A percentile compares a stretch with the other conserved stretches of the same genome.
phyloP scores from a whole-genome alignment of 2,329 filamentous ascomycete species.

The Aspergillus ochraceoroseus region DNA sequence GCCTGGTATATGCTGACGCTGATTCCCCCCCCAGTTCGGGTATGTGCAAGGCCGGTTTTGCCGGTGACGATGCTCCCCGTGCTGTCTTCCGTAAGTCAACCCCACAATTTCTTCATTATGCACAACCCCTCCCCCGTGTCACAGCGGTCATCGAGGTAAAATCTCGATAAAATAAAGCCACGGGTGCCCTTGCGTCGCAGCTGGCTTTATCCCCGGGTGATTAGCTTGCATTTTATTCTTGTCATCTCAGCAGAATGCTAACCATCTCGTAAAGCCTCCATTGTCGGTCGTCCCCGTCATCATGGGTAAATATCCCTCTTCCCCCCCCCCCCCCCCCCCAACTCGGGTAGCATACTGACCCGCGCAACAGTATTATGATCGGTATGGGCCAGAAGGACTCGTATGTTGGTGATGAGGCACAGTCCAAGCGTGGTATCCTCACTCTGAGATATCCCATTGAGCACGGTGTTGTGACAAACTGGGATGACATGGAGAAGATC shows the following conservation, averaged over 20 bases:
- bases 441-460: slow-evolving; percentile 99
- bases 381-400: slow-evolving; percentile 99
- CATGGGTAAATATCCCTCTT: slow-evolving; percentile 74
- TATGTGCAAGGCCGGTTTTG: slow-evolving; percentile 99
- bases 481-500: slow-evolving; percentile 99
- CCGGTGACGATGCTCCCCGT: slow-evolving; percentile 99
- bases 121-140: slow-evolving; percentile 16
- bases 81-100: slow-evolving; percentile 97
- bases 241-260: slow-evolving; percentile 19
- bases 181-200: slow-evolving; percentile 29
- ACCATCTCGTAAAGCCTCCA: slow-evolving; percentile 65
- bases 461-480: slow-evolving; percentile 99
- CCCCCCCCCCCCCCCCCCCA: slow-evolving; percentile 3
- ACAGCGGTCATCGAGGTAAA: slow-evolving; percentile 16
- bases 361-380: slow-evolving; percentile 86
- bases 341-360: slow-evolving; percentile 29
- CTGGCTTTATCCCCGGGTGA: slow-evolving; percentile 7
- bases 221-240: slow-evolving; percentile 1
- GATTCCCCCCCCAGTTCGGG: slow-evolving; percentile 67
- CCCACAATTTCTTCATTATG: slow-evolving; percentile 13
- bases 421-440: slow-evolving; percentile 99
- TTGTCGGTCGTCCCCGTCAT: slow-evolving; percentile 98
- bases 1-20: slow-evolving; percentile 20
- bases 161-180: slow-evolving; percentile 2
- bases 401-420: slow-evolving; percentile 99